Evolutionary conservation across 1,284 basidiomycete species (phyloP).

Genomic region (Xerocomus minutiporus): DNA sequence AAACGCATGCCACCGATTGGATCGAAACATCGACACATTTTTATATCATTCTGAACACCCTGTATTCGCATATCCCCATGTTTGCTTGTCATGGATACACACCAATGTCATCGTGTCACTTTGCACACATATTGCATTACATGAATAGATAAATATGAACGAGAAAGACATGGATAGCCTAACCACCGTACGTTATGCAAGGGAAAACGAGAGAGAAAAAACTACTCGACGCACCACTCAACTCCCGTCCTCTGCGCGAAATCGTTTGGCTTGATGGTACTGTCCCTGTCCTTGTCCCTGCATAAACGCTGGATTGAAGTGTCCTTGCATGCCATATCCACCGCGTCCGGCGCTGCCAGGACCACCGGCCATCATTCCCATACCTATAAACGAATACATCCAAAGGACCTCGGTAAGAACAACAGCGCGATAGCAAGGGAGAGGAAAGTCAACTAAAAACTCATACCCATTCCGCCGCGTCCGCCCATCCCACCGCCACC

Average conservation of each 20-base stretch:
- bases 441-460: conserved; percentile 44
- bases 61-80: background rate
- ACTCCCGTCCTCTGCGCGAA: conserved; percentile 44
- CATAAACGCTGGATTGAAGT: conserved; percentile 73
- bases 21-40: background rate
- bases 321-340: conserved; percentile 51
- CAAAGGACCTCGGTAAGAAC: conserved; percentile 39
- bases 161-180: background rate
- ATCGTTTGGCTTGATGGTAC: conserved; percentile 47
- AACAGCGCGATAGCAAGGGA: conserved; percentile 32
- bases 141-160: conserved; percentile 22
- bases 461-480: conserved; percentile 64
- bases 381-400: conserved; percentile 37
- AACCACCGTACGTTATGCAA: background rate
- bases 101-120: background rate
- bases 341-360: conserved; percentile 25
- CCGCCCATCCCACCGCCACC: conserved; percentile 41
- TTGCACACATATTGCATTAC: conserved; percentile 12
- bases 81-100: background rate
- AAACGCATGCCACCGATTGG: background rate
- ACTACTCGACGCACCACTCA: conserved; percentile 8
- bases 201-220: background rate
- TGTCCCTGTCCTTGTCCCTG: conserved; percentile 40
- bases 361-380: conserved; percentile 48
- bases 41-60: background rate